Evolutionary conservation across 148 eudicot genomes (phyloP).

Genomic region (Heliamphora exappendiculata): DNA sequence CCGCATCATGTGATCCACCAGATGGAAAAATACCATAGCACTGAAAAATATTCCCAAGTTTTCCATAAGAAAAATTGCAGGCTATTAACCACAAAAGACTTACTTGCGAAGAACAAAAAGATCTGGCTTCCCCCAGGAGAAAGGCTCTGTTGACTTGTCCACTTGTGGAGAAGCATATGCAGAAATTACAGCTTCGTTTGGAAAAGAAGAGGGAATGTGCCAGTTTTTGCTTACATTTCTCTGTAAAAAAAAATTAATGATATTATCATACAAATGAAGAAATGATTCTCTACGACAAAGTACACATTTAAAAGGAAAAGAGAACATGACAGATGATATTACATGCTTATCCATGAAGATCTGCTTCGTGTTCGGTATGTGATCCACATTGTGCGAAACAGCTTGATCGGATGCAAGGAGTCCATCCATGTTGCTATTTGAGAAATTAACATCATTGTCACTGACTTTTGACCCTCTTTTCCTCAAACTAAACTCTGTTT

Average conservation of each 20-base stretch:
- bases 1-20: not conserved
- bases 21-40: conserved; percentile 1
- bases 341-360: conserved; percentile 93
- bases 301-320: not conserved
- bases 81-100: conserved; percentile 18
- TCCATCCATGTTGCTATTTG: conserved; percentile 29
- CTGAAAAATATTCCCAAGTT: not conserved
- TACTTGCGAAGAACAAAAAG: conserved; percentile 78
- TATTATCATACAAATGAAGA: not conserved
- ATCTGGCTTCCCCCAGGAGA: conserved; percentile 98
- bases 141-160: conserved; percentile 88
- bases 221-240: conserved; percentile 99
- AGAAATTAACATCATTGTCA: conserved; percentile 12
- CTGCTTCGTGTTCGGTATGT: conserved; percentile 29
- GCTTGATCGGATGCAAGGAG: conserved; percentile 21
- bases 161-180: conserved; percentile 88
- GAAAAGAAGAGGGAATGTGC: conserved; percentile 84
- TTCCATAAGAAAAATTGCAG: not conserved
- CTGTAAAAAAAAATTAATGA: conserved; percentile 32
- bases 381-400: conserved; percentile 24
- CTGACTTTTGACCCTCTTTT: conserved; percentile 40
- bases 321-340: conserved; percentile 13
- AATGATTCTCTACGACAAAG: not conserved
- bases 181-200: conserved; percentile 71
- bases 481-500: conserved; percentile 33